These are phyloP conservation scores for Agrostemma githago DNA, from an alignment of 148 eudicot species.

Conservation along the genomic window DNA sequence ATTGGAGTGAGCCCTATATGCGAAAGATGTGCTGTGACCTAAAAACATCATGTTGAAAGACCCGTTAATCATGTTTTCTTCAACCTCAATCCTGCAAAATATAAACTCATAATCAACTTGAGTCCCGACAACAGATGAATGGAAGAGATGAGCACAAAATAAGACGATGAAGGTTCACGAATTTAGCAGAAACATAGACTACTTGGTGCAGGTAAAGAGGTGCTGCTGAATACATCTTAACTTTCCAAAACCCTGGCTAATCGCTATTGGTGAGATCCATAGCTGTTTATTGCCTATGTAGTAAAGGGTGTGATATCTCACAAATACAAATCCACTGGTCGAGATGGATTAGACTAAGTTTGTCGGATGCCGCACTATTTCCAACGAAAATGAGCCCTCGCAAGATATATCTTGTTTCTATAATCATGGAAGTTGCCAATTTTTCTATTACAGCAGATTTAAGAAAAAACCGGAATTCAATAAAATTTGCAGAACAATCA, in stretches of 20 bases:
- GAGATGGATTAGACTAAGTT: background rate
- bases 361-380: background rate
- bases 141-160: background rate
- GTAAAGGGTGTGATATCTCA: background rate
- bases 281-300: background rate
- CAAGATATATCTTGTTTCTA: background rate
- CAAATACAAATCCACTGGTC: background rate
- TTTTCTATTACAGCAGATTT: background rate
- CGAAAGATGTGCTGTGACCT: conserved; percentile 73
- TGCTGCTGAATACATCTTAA: background rate
- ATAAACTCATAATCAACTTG: background rate
- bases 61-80: conserved; percentile 77
- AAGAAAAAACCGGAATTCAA: background rate
- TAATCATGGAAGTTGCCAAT: no score
- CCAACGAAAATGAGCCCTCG: background rate
- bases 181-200: background rate
- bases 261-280: background rate
- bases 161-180: background rate
- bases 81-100: conserved; percentile 86
- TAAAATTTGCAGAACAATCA: background rate
- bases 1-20: conserved; percentile 79
- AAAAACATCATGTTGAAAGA: conserved; percentile 92
- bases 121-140: conserved; percentile 1
- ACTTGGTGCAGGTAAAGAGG: background rate
- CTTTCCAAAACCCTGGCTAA: background rate